A percentile compares a stretch with the other conserved stretches of the same genome.
phyloP scores from a whole-genome alignment of 768 basidiomycete species.

The Trametes cubensis region DNA sequence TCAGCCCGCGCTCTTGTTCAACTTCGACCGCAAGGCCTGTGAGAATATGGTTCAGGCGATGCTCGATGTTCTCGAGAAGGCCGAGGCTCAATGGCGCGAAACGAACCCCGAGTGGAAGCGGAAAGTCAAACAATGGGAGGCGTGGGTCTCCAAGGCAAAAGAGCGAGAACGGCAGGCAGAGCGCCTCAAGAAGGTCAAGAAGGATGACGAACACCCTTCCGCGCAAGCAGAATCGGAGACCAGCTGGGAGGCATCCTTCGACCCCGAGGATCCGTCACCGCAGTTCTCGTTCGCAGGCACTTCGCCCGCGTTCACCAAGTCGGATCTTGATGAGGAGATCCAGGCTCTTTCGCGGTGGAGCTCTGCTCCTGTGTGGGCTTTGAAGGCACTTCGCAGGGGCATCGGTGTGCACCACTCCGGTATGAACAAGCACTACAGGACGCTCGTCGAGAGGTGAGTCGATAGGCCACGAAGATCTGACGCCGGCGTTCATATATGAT shows the following conservation, averaged over 20 bases:
- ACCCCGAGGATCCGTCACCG: slow-evolving; percentile 57
- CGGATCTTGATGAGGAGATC: slow-evolving; percentile 54
- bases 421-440: slow-evolving; percentile 64
- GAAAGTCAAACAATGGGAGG: slow-evolving; percentile 54
- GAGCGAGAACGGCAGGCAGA: slow-evolving; percentile 50
- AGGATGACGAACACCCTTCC: slow-evolving; percentile 34
- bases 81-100: slow-evolving; percentile 55
- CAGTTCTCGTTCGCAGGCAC: slow-evolving; percentile 62
- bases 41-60: slow-evolving; percentile 53
- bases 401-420: slow-evolving; percentile 73
- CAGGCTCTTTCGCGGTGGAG: slow-evolving; percentile 39
- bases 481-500: neutral
- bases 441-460: slow-evolving; percentile 64
- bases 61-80: slow-evolving; percentile 37
- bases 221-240: slow-evolving; percentile 28
- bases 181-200: slow-evolving; percentile 43
- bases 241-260: slow-evolving; percentile 57
- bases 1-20: slow-evolving; percentile 70
- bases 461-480: too few species aligned
- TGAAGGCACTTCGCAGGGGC: slow-evolving; percentile 55
- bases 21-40: slow-evolving; percentile 62
- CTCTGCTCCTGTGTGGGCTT: slow-evolving; percentile 44
- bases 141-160: slow-evolving; percentile 50
- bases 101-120: slow-evolving; percentile 49
- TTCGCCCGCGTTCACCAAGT: slow-evolving; percentile 45